Base-by-base conservation (phyloP, 495 filamentous ascomycete species). In the Rusavskia elegans region DNA sequence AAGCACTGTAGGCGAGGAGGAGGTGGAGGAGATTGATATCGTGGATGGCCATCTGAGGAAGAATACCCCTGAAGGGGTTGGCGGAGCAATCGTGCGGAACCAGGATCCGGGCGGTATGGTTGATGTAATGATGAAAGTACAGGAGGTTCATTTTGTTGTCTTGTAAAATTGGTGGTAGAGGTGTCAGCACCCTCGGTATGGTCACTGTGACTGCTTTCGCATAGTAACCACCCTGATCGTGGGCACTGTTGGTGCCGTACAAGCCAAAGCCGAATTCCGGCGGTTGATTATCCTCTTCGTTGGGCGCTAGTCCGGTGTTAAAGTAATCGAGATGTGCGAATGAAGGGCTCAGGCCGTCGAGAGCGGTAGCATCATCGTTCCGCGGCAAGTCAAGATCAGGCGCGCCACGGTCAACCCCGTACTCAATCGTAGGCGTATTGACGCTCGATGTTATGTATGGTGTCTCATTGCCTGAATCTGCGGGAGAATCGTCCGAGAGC, bases 141-240 rank as follows among this genome's bases (percentile, higher is more conserved):
- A 89, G 75, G 44, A 90, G 64, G 60, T 89, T 87, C 77, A 89
- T 87, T 19, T 80, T 83, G 61, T 86, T 87, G 45, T 81, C 73
- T 45, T 84, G 60, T 32, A 89, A 69, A 49, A 81, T 73, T 19
- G 75, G 64, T 8, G 83, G 83, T 41, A 86, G 65, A n/a, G 82
- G 81, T 51, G 82, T 77, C 16, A 87, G 62, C 27, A 71, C 71
- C 57, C 72, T 71, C 4, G 84, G 80, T 49, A 88, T 84, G 48
- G 74, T 77, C 50, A 89, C 79, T 2, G 76, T 67, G 3, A 85
- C 81, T 2, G 81, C 75, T 16, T 76, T 77, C 4, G 76, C 72
- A 67, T 92, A 89, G 55, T 89, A 89, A 8, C 76, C 75, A 17
- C 72, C 74, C 25, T 71, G 68, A 45, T 73, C 69, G 30, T 78